Conservation (phyloP, 2,329 filamentous ascomycete genomes). For the Sarocladiaceae sp. region DNA sequence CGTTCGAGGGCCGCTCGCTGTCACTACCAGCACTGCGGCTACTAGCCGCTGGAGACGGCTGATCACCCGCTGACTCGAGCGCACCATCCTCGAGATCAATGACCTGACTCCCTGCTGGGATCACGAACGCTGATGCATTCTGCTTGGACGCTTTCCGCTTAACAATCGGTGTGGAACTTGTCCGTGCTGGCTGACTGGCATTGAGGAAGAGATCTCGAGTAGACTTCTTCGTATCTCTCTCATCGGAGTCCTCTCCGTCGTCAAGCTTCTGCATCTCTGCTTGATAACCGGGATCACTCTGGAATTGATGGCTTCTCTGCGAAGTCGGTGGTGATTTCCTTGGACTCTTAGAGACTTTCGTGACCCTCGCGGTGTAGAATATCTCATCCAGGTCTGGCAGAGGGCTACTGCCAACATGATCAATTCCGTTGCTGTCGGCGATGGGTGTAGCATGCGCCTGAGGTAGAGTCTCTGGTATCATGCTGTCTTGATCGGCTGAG, state of each 20-base stretch:
- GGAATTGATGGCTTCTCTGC: constrained; percentile 18
- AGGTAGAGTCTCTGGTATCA: constrained; percentile 18
- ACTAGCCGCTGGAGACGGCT: constrained; percentile 1
- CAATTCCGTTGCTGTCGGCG: constrained; percentile 11
- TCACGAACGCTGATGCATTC: constrained; percentile 16
- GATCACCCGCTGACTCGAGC: constrained; percentile 5
- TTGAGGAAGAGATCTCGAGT: constrained; percentile 25
- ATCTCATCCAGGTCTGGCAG: constrained; percentile 31
- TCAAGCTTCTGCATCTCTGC: constrained; percentile 38
- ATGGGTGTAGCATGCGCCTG: constrained; percentile 12
- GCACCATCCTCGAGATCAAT: constrained; percentile 19
- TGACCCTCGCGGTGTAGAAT: constrained; percentile 33
- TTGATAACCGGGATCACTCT: constrained; percentile 32
- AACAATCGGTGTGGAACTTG: background rate
- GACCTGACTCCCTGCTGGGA: constrained; percentile 25
- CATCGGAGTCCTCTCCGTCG: constrained; percentile 22
- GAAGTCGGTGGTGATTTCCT: constrained; percentile 21
- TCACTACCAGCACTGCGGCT: constrained; percentile 1
- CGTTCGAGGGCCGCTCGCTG: background rate
- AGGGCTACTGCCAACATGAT: constrained; percentile 23
- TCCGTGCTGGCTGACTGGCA: constrained; percentile 22
- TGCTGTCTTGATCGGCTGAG: constrained; percentile 1
- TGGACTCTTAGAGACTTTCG: constrained; percentile 29
- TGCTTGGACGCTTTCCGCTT: constrained; percentile 9
- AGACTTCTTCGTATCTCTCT: constrained; percentile 18